These are phyloP conservation scores for Spiromastix sp. DNA, from an alignment of 2,329 filamentous ascomycete species.

Conservation along the genomic window DNA sequence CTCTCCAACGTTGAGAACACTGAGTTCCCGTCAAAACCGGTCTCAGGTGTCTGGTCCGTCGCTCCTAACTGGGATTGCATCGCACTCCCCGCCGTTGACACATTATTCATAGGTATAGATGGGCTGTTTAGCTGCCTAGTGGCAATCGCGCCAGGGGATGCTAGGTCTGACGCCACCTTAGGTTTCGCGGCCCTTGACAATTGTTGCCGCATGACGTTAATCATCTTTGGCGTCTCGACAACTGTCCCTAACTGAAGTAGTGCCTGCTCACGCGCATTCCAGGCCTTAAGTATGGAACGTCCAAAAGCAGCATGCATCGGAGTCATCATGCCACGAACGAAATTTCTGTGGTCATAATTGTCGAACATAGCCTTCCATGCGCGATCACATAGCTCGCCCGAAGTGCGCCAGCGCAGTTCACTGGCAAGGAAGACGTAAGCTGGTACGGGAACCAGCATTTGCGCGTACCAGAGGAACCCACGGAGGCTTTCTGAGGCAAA, in stretches of 20 bases:
- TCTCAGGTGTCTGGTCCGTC: too few relatives aligned
- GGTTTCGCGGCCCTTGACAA: too few relatives aligned
- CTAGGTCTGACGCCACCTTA: too few relatives aligned
- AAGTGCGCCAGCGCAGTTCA: background rate
- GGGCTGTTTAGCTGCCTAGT: too few relatives aligned
- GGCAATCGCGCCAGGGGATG: too few relatives aligned
- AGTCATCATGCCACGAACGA: background rate
- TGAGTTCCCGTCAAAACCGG: too few relatives aligned
- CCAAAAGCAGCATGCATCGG: background rate
- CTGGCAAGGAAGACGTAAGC: background rate
- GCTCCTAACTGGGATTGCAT: too few relatives aligned
- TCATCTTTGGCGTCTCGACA: too few relatives aligned
- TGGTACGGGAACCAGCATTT: background rate
- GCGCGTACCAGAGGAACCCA: background rate
- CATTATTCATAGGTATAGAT: too few relatives aligned
- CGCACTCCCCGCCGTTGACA: too few relatives aligned
- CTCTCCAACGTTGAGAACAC: too few relatives aligned
- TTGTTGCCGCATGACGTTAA: too few relatives aligned
- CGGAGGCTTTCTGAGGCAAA: background rate
- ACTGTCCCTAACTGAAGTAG: background rate
- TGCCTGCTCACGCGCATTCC: background rate
- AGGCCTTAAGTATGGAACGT: background rate
- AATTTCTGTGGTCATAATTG: background rate
- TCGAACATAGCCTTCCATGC: background rate
- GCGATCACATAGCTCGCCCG: background rate